Evolutionary conservation across 2,329 filamentous ascomycete genomes (phyloP).

Genomic region (Penicillium griseofulvum): DNA sequence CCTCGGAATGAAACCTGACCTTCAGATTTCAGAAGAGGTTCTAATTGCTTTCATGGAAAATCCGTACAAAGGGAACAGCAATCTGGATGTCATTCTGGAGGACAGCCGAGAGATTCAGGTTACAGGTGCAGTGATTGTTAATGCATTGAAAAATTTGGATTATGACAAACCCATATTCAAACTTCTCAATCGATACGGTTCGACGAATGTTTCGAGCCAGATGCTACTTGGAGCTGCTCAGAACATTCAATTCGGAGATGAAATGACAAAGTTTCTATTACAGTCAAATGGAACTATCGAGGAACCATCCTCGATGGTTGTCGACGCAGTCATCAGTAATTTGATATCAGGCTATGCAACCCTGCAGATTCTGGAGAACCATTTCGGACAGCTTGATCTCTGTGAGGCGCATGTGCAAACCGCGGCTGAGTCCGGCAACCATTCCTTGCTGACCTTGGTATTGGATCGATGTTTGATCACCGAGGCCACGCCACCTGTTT

Average conservation of each 20-base stretch:
- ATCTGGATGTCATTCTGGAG: not conserved
- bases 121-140: not conserved
- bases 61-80: not conserved
- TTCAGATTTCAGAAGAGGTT: not conserved
- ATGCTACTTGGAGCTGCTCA: not conserved
- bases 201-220: not conserved
- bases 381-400: not conserved
- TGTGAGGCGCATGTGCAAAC: not conserved
- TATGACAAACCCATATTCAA: not conserved
- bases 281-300: not conserved
- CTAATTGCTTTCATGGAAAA: not conserved
- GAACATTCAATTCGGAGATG: not conserved
- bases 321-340: not conserved
- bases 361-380: not conserved
- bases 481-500: not conserved
- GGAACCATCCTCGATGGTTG: not conserved
- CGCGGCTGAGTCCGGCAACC: not conserved
- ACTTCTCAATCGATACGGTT: not conserved
- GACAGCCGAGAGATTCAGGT: not conserved
- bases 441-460: not conserved
- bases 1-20: not conserved
- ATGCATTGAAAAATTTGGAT: not conserved
- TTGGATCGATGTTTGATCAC: not conserved
- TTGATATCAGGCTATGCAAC: not conserved
- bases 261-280: not conserved